Evolutionary conservation across 345 rosid species (phyloP).

Genomic region (Gossypium turneri): DNA sequence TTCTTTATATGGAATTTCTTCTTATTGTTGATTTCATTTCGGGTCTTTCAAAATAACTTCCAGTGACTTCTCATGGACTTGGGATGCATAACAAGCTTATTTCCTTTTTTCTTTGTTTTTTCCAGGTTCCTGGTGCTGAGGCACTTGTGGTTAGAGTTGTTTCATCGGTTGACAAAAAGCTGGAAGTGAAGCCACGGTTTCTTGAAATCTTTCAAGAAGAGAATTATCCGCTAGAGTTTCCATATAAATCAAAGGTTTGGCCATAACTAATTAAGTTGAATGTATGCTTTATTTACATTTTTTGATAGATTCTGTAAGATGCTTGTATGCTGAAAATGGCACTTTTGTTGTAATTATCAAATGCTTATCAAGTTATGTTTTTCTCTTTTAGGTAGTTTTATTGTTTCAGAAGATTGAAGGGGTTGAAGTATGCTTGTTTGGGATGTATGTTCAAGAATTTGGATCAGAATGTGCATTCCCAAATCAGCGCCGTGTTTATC

Average conservation of each 20-base stretch:
- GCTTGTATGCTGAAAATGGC: constrained; percentile 11
- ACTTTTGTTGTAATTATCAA: constrained; percentile 10
- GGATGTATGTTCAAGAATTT: constrained; percentile 99
- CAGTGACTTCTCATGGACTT: neutral
- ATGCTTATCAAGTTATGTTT: constrained; percentile 4
- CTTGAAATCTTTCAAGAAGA: constrained; percentile 90
- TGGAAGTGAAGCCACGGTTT: constrained; percentile 94
- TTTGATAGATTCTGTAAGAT: neutral
- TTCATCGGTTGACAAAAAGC: constrained; percentile 96
- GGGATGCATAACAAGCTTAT: neutral
- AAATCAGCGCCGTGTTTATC: constrained; percentile 97
- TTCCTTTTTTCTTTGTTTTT: constrained; percentile 14
- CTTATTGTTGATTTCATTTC: constrained; percentile 2
- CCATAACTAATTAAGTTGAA: neutral
- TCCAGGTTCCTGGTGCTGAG: constrained; percentile 91
- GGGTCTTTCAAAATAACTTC: neutral
- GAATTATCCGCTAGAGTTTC: constrained; percentile 83
- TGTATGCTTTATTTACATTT: neutral
- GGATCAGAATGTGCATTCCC: constrained; percentile 91
- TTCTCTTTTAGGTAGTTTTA: constrained; percentile 70
- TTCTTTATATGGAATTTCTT: neutral
- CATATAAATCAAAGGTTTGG: constrained; percentile 90
- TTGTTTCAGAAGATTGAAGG: constrained; percentile 99
- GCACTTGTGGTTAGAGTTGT: constrained; percentile 94
- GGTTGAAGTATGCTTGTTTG: constrained; percentile 96